Evolutionary conservation across 2,329 filamentous ascomycete genomes (phyloP), one percentile per base, ranked within the genome.

Genomic region (Colletotrichum caudatum): DNA sequence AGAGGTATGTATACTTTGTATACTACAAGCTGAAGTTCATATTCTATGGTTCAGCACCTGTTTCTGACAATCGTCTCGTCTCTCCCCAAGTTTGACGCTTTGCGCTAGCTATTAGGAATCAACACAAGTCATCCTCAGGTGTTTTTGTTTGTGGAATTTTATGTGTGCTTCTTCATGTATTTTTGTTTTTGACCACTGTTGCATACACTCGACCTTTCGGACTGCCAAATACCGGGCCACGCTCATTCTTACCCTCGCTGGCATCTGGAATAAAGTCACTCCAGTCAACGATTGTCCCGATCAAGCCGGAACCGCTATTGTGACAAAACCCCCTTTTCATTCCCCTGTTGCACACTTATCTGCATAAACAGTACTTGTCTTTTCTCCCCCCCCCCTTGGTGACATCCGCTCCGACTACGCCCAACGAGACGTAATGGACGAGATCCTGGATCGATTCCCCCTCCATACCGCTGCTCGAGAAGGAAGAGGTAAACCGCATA

Each of bases 381-480:
- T 23, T 14, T 20, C 5, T 29, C 5, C 29, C 5, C 5, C 5
- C 29, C 5, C 5, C 5, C 29, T 29, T 29, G 29, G 26, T 6
- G 5, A 16, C 12, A 26, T 26, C 16, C 5, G n/a, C 12, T 9
- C n/a, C 5, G n/a, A 7, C n/a, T 39, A 16, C 39, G 7, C 23
- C 29, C 18, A 3, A 3, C 35, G 33, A 48, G n/a, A 33, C 41
- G 29, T 5, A 18, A 72, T 72, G 70, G 37, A 81, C 5, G 80
- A 85, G 26, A 76, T 84, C 18, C 77, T 81, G 56, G 85, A 90
- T 63, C 94, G 92, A 77, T 98, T 91, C 76, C 92, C 94, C 37
- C 91, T 98, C 54, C 95, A 98, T 79, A 93, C 93, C 75, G 95
- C 95, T 53, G 92, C 92, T 73, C 89, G 95, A 68, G 94, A 97